Evolutionary conservation across 192 early-diverging fungal genomes (phyloP), one percentile per base, ranked within the genome.

Genomic region (Oehlia diaphana): DNA sequence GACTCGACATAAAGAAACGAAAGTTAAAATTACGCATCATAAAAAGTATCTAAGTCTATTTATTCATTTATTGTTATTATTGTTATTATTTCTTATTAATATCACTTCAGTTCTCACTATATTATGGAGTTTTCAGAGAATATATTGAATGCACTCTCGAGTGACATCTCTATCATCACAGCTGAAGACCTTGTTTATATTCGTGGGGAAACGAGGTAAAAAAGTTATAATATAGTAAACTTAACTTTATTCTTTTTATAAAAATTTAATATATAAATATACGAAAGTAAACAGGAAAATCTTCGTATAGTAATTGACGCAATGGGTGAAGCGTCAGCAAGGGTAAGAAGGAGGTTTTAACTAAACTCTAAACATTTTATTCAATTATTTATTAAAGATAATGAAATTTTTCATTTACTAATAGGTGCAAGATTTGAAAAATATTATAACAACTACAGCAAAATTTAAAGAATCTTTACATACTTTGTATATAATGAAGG

Each of bases 281-380:
- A 13, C 49, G n/a, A 49, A 72, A 72, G 70, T 16, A 72, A 72
- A 72, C 84, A 85, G 47, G 80, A 80, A 63, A 66, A 64, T 19
- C 78, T 85, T 9, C 77, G 84, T 3, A 80, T 80, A 12, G 82
- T 85, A 16, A 82, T 85, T 23, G 84, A 85, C 69, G 76, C 84
- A 7, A 66, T 85, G 19, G 84, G 84, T 19, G 76, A 85, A 63
- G 84, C 84, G 7, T 85, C 84, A 49, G 81, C 84, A 35, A 82
- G 77, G 79, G 84, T 85, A 80, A 21, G 31, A 33, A 8, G 2
- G 12, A 61, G 14, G 9, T 76, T 26, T 16, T 8, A 39, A 8
- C 0, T 47, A 12, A 47, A 12, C 42, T 44, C 2, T 47, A 8
- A 42, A 42, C 5, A 42, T 42, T 42, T 42, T 42, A 42, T 0